A percentile compares a stretch with the other conserved stretches of the same genome.
phyloP scores from a whole-genome alignment of 352 stramenopile genomes.

The Peronospora destructor region DNA sequence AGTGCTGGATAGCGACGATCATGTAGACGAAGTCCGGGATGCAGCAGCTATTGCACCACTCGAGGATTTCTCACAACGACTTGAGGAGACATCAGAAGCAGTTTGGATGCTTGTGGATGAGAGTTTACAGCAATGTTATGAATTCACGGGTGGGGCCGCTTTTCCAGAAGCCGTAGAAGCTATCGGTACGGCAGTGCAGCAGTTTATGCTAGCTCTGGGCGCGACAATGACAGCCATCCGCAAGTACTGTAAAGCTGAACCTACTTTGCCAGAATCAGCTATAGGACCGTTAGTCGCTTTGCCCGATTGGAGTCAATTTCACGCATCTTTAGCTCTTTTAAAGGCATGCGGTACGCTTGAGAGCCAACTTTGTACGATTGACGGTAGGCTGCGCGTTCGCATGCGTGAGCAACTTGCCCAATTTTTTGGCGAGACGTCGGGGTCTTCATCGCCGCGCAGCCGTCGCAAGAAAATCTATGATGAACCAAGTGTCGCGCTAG shows the following conservation, averaged over 20 bases:
- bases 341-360: slow-evolving; percentile 52
- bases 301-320: slow-evolving; percentile 68
- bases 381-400: slow-evolving; percentile 41
- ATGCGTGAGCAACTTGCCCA: slow-evolving; percentile 51
- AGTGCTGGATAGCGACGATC: slow-evolving; percentile 6
- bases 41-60: slow-evolving; percentile 28
- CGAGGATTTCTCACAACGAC: slow-evolving; percentile 44
- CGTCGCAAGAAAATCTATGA: slow-evolving; percentile 31
- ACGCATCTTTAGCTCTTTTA: slow-evolving; percentile 53
- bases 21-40: slow-evolving; percentile 24
- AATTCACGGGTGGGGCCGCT: slow-evolving; percentile 45
- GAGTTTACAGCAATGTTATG: slow-evolving; percentile 47
- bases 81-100: slow-evolving; percentile 47
- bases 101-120: slow-evolving; percentile 43
- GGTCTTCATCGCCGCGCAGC: slow-evolving; percentile 24
- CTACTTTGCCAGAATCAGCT: not conserved
- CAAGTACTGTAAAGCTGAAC: slow-evolving; percentile 32
- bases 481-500: slow-evolving; percentile 15
- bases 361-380: slow-evolving; percentile 37
- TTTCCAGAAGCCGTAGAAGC: slow-evolving; percentile 55
- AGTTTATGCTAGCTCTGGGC: slow-evolving; percentile 39
- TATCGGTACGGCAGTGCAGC: slow-evolving; percentile 34
- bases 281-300: slow-evolving; percentile 10
- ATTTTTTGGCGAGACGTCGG: slow-evolving; percentile 24
- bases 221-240: slow-evolving; percentile 41